A percentile compares a stretch with the other conserved stretches of the same genome.
These are phyloP conservation scores for Triglochin maritima DNA, from an alignment of 106 monocot genomes.

Conservation along the genomic window DNA sequence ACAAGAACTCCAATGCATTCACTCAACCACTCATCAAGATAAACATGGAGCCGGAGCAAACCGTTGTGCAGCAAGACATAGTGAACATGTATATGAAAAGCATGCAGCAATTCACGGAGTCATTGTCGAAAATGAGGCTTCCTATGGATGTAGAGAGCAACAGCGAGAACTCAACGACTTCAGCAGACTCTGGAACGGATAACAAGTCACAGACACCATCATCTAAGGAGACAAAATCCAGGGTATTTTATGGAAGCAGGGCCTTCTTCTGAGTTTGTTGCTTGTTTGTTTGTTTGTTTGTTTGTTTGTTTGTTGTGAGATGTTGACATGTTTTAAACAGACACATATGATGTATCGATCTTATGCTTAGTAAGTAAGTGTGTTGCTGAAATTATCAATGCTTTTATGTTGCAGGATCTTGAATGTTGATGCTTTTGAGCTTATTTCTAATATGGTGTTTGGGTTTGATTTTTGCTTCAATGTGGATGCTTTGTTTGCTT, in stretches of 20 bases:
- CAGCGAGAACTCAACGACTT: not conserved
- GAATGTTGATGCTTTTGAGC: no score
- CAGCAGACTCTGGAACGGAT: not conserved
- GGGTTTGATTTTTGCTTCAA: no score
- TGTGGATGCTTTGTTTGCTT: no score
- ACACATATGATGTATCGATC: no score
- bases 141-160: conserved; percentile 51
- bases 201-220: conserved; percentile 13
- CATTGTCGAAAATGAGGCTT: conserved; percentile 81
- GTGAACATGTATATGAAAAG: conserved; percentile 91
- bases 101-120: conserved; percentile 86
- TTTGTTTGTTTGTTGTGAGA: no score
- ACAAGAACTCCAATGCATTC: conserved; percentile 1
- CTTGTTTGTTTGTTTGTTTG: no score
- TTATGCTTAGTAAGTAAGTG: no score
- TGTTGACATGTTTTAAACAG: no score
- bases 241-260: conserved; percentile 75
- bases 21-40: conserved; percentile 39
- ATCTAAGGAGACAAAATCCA: conserved; percentile 25
- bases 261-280: conserved; percentile 56
- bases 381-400: no score
- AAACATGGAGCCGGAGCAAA: conserved; percentile 29
- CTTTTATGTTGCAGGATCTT: no score
- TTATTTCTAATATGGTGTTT: no score
- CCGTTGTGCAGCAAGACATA: conserved; percentile 67